Base-by-base conservation (phyloP, 768 basidiomycete genomes). In the Bullera alba region DNA sequence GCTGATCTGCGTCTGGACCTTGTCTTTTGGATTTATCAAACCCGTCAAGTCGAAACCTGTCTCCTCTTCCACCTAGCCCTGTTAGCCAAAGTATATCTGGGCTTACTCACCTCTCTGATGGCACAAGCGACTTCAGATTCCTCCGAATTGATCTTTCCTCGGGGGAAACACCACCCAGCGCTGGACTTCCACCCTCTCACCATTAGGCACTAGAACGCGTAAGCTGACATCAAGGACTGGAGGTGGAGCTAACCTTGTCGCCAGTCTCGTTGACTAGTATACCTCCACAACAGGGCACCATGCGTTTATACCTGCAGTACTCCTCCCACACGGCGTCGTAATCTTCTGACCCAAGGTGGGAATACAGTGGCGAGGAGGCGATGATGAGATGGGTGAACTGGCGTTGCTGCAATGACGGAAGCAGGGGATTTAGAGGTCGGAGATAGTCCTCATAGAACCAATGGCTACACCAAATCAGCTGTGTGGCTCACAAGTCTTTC, bases 381-480 rank as follows among this genome's bases (percentile, higher is more conserved):
- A 96, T 91, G 63, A 97, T 76, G 77, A 87, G 85, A 44, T 85
- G 84, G 26, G 90, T 93, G 75, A 99, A 99, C 64, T 82, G 84
- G 77, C 92, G 90, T 61, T 97, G 81, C 16, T 84, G 81, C 53
- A 90, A 77, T 0, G 90, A 86, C 0, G 90, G 93, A 36, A 96
- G 83, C 51, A 82, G 81, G 7, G 84, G 83, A 50, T 90, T 86
- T 73, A 86, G 81, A 70, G 92, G 90, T 36, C 95, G 86, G 57
- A 97, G 83, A 63, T 95, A 97, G 72, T 99, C 95, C 77, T 97
- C 95, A 65, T 99, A 99, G 73, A 88, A 99, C 93, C 93, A 99
- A 71, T 96, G 93, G n/a, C 92, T 95, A 25, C 7, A 10, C 8
- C 19, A 8, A 10, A 39, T 14, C 10, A 34, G 10, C 32, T 34